Evolutionary conservation across 768 basidiomycete species (phyloP).

Genomic region (Xerocomellus chrysenteron): DNA sequence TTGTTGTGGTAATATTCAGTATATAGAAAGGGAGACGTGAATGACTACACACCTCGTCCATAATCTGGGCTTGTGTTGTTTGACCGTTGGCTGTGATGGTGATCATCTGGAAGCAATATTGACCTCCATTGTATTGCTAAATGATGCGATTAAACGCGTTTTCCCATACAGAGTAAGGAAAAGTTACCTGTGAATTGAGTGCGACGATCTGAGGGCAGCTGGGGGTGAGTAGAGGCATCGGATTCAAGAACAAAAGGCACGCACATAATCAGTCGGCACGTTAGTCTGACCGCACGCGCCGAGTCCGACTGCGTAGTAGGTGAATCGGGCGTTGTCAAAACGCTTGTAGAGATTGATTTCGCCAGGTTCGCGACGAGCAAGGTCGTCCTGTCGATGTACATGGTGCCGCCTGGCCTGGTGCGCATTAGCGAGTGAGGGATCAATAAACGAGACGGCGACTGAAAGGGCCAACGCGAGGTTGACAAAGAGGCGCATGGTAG

Average conservation of each 20-base stretch:
- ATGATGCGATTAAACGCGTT: conserved; percentile 1
- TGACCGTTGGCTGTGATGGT: conserved; percentile 56
- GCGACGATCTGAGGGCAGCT: conserved; percentile 50
- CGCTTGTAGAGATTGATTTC: conserved; percentile 23
- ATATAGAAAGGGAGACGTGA: neutral
- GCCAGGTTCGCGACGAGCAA: conserved; percentile 27
- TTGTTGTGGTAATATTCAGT: neutral
- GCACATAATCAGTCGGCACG: conserved; percentile 35
- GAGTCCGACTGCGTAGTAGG: conserved; percentile 42
- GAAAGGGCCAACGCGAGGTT: conserved; percentile 21
- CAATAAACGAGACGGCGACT: conserved; percentile 15
- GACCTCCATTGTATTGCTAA: conserved; percentile 56
- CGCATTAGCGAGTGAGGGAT: conserved; percentile 18
- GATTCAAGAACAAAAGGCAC: conserved; percentile 3
- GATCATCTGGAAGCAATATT: conserved; percentile 60
- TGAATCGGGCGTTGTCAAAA: conserved; percentile 28
- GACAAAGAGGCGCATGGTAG: conserved; percentile 24
- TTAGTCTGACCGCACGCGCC: conserved; percentile 42
- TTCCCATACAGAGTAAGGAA: neutral
- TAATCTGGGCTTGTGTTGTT: conserved; percentile 56
- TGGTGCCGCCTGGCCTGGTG: conserved; percentile 26
- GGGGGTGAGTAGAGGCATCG: conserved; percentile 2
- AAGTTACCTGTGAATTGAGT: conserved; percentile 31
- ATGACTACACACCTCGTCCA: conserved; percentile 49
- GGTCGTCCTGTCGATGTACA: conserved; percentile 20